Base-by-base conservation (phyloP, 805 yeast genomes). In the Blastobotrys chiropterorum region DNA sequence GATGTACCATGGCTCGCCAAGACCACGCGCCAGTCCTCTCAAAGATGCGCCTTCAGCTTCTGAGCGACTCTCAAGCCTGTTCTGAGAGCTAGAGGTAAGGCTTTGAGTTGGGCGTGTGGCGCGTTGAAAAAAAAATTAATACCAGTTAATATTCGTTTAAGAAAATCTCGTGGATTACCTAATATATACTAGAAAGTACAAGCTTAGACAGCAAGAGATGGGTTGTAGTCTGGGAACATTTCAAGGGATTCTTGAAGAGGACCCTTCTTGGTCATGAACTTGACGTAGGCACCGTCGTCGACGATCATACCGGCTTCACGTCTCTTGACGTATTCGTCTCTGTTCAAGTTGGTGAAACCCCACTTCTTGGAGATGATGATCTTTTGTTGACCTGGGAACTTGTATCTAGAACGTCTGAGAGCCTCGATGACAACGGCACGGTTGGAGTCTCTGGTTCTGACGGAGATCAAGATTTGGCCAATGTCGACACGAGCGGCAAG, bases 371-470 rank as follows among this genome's bases (percentile, higher is more conserved):
- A 94, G 78, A 94, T 79, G 72, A 94, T 94, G 74, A 94, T 94
- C 84, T 85, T 92, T 81, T 94, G 99, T 83, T 94, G 99, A 82
- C 99, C 99, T 78, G 99, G 99, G 98, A 94, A 94, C 92, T 94
- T 94, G 88, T 94, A 94, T 83, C 98, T 92, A 65, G 97, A 95
- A 85, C 99, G 92, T 84, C 99, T 92, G 77, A 94, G 87, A 82
- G 92, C 99, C 83, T 94, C 99, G 70, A 94, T 81, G 66, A 89
- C 97, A 74, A 88, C 95, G 57, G 80, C 97, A 84, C 92, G 90
- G 96, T 90, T 90, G 72, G 83, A 77, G 79, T 94, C 99, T 84
- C 86, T 92, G 78, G 97, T 87, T 83, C 99, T 92, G 76, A 89
- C 89, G 65, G 98, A 92, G 81, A 94, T 83, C 75, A 94, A 83